phyloP scores from a whole-genome alignment of 2,329 filamentous ascomycete genomes.

The Dactylellina parvicollis region DNA sequence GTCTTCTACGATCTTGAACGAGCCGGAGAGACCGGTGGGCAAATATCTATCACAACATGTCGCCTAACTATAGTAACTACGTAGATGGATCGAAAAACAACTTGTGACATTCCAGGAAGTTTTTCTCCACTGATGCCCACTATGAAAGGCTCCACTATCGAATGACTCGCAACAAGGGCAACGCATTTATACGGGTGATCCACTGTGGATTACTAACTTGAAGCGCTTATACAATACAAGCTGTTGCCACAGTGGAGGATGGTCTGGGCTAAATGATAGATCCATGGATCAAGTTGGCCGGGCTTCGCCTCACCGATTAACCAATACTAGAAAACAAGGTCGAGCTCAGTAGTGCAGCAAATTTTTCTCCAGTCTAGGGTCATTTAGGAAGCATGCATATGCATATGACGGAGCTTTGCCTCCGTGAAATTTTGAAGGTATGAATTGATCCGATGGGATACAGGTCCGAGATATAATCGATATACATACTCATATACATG shows the following conservation, averaged over 20 bases:
- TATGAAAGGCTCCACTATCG: background rate
- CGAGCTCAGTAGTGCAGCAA: background rate
- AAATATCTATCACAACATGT: too few species aligned
- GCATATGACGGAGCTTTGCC: too few species aligned
- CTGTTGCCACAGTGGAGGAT: background rate
- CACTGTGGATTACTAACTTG: constrained; percentile 1
- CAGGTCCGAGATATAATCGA: too few species aligned
- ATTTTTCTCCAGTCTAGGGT: background rate
- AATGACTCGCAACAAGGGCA: constrained; percentile 6
- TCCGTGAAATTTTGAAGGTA: too few species aligned
- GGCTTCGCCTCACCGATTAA: background rate
- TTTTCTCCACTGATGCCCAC: background rate
- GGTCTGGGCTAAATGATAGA: background rate
- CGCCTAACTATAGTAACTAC: too few species aligned
- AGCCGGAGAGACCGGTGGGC: too few species aligned
- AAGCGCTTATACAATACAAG: background rate
- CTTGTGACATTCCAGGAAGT: background rate
- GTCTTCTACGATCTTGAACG: too few species aligned
- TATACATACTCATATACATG: too few species aligned
- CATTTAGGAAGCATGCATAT: too few species aligned
- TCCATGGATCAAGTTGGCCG: background rate
- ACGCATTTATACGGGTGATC: background rate
- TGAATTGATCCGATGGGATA: too few species aligned
- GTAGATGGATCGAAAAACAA: background rate
- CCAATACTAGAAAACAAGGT: background rate